Evolutionary conservation across 2,329 filamentous ascomycete genomes (phyloP).

Genomic region (Verticillium nonalfalfae): DNA sequence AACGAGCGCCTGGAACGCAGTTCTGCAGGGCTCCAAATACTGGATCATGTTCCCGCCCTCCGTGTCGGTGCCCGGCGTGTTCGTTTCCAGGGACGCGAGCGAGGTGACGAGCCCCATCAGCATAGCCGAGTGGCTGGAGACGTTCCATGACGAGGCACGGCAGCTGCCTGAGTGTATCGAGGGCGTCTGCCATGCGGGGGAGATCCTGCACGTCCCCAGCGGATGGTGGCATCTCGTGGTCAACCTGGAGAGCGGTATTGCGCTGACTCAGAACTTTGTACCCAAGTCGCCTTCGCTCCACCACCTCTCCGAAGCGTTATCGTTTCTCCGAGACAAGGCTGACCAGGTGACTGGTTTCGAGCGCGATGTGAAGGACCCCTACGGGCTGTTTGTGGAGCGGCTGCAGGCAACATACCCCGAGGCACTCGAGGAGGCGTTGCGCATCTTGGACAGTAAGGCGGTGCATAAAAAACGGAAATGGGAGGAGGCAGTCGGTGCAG

Average conservation of each 20-base stretch:
- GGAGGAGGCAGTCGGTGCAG: constrained; percentile 65
- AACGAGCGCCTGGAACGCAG: constrained; percentile 87
- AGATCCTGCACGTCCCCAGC: constrained; percentile 86
- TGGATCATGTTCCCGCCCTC: constrained; percentile 97
- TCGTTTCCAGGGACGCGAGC: constrained; percentile 79
- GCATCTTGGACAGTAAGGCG: constrained; percentile 56
- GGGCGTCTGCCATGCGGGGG: constrained; percentile 76
- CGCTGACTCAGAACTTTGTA: constrained; percentile 93
- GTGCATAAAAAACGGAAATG: constrained; percentile 74
- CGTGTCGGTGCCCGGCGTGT: constrained; percentile 78
- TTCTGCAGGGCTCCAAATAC: constrained; percentile 76
- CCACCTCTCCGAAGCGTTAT: constrained; percentile 68
- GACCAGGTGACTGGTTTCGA: constrained; percentile 86
- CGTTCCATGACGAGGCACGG: constrained; percentile 81
- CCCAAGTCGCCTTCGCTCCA: constrained; percentile 48
- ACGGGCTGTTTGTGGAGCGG: constrained; percentile 65
- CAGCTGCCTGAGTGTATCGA: constrained; percentile 71
- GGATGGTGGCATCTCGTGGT: constrained; percentile 98
- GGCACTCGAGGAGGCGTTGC: constrained; percentile 58
- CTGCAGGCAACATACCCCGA: constrained; percentile 59
- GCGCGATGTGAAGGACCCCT: constrained; percentile 64
- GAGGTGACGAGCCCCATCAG: constrained; percentile 91
- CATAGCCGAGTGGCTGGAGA: constrained; percentile 93
- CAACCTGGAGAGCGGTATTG: constrained; percentile 78
- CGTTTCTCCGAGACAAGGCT: constrained; percentile 73